A percentile compares a stretch with the other conserved stretches of the same genome.
Conservation (phyloP, 176 grass and related monocot genomes). For the Rhynchospora pubera region DNA sequence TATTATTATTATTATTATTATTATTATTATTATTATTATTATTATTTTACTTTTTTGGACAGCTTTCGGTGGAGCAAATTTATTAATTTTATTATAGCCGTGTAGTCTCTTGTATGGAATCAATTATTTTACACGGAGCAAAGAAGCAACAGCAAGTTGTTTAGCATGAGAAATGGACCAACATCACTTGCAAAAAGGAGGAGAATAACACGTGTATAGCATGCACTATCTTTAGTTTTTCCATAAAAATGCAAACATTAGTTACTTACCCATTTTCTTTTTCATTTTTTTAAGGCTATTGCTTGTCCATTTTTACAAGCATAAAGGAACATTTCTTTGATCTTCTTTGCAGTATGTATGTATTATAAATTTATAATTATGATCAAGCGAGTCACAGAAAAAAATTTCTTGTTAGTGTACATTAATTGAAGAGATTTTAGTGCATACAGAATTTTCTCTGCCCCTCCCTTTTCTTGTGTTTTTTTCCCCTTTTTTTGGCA, state of each 20-base stretch:
- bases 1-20: no score
- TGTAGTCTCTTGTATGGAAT: neutral
- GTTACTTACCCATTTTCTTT: neutral
- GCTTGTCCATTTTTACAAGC: no score
- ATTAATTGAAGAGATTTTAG: no score
- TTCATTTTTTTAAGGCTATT: no score
- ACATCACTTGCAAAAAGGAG: neutral
- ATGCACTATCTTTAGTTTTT: neutral
- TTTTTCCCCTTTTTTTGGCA: no score
- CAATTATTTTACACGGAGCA: neutral
- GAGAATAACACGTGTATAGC: neutral
- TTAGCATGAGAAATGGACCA: neutral
- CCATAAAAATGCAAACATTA: neutral
- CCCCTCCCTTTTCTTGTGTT: no score
- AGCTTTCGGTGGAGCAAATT: neutral
- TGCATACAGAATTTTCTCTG: no score
- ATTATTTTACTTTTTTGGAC: neutral
- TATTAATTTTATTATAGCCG: neutral
- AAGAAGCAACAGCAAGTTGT: neutral
- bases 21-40: neutral
- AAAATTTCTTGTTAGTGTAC: no score
- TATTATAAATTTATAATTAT: no score
- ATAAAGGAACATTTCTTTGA: no score
- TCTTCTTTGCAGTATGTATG: no score
- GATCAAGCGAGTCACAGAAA: no score